Evolutionary conservation across 495 filamentous ascomycete genomes (phyloP).

Genomic region (Hypoxylon fuscum): DNA sequence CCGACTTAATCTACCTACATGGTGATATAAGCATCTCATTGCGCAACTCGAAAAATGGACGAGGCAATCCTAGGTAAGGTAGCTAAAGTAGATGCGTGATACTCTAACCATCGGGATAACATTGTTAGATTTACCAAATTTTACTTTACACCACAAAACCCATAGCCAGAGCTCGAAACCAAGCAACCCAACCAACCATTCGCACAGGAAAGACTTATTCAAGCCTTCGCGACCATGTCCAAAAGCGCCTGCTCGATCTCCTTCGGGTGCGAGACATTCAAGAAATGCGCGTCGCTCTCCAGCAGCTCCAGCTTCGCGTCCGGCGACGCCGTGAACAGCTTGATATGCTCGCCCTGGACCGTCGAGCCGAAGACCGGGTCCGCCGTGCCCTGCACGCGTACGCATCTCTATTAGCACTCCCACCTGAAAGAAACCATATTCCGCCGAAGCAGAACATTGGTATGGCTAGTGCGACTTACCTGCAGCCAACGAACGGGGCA

Average conservation of each 20-base stretch:
- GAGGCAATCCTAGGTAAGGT: no score
- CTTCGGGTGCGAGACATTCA: slow-evolving; percentile 64
- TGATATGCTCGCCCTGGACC: slow-evolving; percentile 64
- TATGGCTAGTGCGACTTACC: slow-evolving; percentile 46
- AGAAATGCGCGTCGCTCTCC: slow-evolving; percentile 65
- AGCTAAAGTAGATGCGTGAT: no score
- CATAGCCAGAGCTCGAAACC: no score
- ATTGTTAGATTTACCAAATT: no score
- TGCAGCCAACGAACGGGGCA: slow-evolving; percentile 73
- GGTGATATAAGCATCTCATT: no score
- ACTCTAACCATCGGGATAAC: no score
- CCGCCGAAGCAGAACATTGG: not conserved
- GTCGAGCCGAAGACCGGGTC: slow-evolving; percentile 61
- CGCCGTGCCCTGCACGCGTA: slow-evolving; percentile 56
- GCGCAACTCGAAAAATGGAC: no score
- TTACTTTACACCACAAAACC: no score
- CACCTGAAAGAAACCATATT: no score
- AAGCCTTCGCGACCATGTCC: slow-evolving; percentile 55
- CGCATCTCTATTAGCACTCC: not conserved
- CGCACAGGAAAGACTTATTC: no score
- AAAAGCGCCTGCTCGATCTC: slow-evolving; percentile 63
- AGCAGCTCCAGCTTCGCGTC: slow-evolving; percentile 60
- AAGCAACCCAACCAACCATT: no score
- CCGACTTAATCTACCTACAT: no score
- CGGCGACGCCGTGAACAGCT: slow-evolving; percentile 62